A percentile compares a stretch with the other conserved stretches of the same genome.
Conservation (phyloP, 495 filamentous ascomycete genomes). For the Podospora bellae-mahoneyi region DNA sequence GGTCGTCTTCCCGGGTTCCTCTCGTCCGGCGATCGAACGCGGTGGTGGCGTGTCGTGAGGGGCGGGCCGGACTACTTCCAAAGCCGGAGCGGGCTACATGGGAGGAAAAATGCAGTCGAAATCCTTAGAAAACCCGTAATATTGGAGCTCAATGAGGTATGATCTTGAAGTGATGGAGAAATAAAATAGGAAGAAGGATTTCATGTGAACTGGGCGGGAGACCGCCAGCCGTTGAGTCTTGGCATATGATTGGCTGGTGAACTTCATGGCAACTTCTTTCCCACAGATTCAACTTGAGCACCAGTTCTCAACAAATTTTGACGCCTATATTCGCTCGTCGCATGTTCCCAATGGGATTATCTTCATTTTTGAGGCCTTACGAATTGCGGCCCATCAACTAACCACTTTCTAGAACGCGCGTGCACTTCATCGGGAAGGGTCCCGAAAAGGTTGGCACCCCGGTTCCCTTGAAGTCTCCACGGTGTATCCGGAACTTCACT, state of each 20-base stretch:
- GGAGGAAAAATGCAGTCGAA: neutral
- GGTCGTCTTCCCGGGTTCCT: neutral
- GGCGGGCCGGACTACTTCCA: neutral
- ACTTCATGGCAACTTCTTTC: neutral
- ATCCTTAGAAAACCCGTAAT: neutral
- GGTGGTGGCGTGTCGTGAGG: neutral
- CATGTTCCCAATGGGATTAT: no score
- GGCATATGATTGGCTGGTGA: neutral
- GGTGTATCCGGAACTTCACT: conserved; percentile 22
- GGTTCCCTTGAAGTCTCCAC: conserved; percentile 11
- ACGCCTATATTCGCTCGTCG: no score
- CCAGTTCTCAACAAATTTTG: no score
- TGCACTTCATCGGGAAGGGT: conserved; percentile 3
- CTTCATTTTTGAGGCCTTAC: no score
- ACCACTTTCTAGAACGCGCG: neutral
- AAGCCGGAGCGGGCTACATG: neutral
- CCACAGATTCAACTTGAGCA: neutral
- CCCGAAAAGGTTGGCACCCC: conserved; percentile 13
- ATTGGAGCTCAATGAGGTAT: neutral
- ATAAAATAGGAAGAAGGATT: neutral
- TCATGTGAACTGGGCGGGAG: neutral
- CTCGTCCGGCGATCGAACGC: neutral
- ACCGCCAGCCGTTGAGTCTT: neutral
- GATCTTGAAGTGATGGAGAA: neutral
- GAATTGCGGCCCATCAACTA: no score